Conservation (phyloP, 495 filamentous ascomycete genomes). For the Evansstolkia leycettana region DNA sequence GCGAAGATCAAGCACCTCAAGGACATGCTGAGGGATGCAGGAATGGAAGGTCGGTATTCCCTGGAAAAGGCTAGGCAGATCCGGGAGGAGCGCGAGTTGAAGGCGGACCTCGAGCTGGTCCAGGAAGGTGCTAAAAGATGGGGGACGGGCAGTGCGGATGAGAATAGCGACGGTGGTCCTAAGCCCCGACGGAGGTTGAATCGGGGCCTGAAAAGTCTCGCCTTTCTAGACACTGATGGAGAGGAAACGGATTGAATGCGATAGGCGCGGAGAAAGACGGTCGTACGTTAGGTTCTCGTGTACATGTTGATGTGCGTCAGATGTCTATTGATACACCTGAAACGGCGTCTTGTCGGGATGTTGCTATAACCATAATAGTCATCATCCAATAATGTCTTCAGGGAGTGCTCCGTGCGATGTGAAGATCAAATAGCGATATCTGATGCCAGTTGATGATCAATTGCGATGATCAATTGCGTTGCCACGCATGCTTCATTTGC, state of each 20-base stretch:
- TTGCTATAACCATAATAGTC: too few species aligned
- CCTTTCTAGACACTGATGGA: constrained; percentile 41
- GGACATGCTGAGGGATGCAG: constrained; percentile 60
- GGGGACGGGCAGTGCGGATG: constrained; percentile 42
- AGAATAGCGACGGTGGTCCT: constrained; percentile 24
- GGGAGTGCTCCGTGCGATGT: too few species aligned
- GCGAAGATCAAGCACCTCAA: constrained; percentile 78
- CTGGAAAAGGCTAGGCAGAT: constrained; percentile 73
- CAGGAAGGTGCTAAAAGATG: constrained; percentile 66
- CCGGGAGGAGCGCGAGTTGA: constrained; percentile 70
- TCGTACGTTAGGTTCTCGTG: too few species aligned
- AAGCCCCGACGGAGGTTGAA: constrained; percentile 26
- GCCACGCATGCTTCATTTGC: constrained; percentile 16
- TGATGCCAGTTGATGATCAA: not conserved
- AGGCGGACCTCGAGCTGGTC: constrained; percentile 69
- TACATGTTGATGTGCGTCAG: too few species aligned
- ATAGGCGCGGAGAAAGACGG: too few species aligned
- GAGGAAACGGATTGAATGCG: constrained; percentile 42
- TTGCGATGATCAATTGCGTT: not conserved
- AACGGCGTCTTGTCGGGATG: too few species aligned
- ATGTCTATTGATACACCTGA: too few species aligned
- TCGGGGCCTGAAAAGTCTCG: constrained; percentile 36
- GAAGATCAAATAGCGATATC: too few species aligned
- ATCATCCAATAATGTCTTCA: too few species aligned
- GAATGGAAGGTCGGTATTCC: constrained; percentile 82